A percentile compares a stretch with the other conserved stretches of the same genome.
These are phyloP conservation scores for Aspergillus sp. DNA, from an alignment of 2,329 filamentous ascomycete species.

Conservation along the genomic window DNA sequence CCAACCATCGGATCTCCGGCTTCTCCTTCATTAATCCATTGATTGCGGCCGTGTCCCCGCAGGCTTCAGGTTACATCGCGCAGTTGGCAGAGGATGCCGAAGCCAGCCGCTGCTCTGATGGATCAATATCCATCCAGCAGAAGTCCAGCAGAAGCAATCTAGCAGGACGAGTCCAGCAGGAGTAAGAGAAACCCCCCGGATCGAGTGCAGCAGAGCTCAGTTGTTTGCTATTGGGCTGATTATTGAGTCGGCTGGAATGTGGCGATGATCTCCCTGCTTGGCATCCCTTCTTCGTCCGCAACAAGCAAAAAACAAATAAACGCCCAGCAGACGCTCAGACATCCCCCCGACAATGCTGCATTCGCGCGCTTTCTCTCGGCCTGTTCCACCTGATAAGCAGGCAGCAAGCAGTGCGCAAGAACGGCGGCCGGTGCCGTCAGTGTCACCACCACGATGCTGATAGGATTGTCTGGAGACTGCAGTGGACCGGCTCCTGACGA, in stretches of 20 bases:
- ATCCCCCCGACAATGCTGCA: background rate
- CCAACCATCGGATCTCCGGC: background rate
- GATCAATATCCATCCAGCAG: too few relatives aligned
- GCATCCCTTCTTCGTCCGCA: background rate
- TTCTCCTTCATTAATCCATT: background rate
- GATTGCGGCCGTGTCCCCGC: background rate
- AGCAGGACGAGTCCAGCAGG: too few relatives aligned
- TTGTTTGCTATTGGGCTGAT: too few relatives aligned
- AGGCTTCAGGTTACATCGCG: background rate
- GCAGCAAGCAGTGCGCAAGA: too few relatives aligned
- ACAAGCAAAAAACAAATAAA: background rate
- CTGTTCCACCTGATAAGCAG: too few relatives aligned
- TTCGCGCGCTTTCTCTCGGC: background rate
- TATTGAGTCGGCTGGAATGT: too few relatives aligned
- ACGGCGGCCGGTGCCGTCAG: background rate
- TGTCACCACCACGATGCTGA: background rate
- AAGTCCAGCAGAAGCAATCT: too few relatives aligned
- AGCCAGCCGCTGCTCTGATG: too few relatives aligned
- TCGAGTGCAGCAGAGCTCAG: too few relatives aligned
- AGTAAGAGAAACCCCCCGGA: too few relatives aligned
- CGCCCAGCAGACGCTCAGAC: too few relatives aligned
- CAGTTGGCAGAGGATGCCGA: background rate
- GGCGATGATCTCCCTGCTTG: too few relatives aligned
- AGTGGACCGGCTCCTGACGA: conserved; percentile 10
- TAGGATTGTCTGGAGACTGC: background rate